Conservation (phyloP, 768 basidiomycete species). For the Boletus coccyginus region DNA sequence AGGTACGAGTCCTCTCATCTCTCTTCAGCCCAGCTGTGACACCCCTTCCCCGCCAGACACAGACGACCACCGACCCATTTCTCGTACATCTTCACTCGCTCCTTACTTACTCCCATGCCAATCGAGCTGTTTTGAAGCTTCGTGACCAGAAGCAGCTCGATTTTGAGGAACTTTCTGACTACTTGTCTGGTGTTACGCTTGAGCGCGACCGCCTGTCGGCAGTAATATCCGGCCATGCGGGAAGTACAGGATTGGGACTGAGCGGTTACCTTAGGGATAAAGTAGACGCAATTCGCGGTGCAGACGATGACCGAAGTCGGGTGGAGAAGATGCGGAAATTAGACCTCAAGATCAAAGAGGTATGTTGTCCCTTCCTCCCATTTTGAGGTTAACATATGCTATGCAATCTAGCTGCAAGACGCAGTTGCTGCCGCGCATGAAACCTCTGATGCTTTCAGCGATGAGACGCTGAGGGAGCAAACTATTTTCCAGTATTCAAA, state of each 20-base stretch:
- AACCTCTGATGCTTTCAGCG: conserved; percentile 94
- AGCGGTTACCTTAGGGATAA: conserved; percentile 89
- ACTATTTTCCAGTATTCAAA: conserved; percentile 86
- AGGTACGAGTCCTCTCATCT: conserved; percentile 43
- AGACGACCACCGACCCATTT: conserved; percentile 90
- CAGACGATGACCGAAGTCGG: conserved; percentile 89
- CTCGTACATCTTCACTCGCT: conserved; percentile 88
- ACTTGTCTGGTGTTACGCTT: conserved; percentile 86
- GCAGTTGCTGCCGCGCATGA: conserved; percentile 94
- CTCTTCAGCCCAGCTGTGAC: neutral
- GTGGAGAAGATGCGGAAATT: conserved; percentile 93
- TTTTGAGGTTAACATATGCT: neutral
- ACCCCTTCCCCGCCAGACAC: conserved; percentile 50
- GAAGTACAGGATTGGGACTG: conserved; percentile 78
- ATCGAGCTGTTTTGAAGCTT: conserved; percentile 90
- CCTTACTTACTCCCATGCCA: conserved; percentile 89
- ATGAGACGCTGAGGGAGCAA: conserved; percentile 91
- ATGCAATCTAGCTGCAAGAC: conserved; percentile 74
- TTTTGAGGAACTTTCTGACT: conserved; percentile 95
- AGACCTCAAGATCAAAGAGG: conserved; percentile 95
- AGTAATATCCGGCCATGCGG: conserved; percentile 85
- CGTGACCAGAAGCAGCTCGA: conserved; percentile 99
- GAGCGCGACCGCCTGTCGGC: conserved; percentile 93
- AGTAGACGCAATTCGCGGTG: conserved; percentile 88
- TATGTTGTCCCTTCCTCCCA: conserved; percentile 25